Evolutionary conservation across 768 basidiomycete genomes (phyloP), one percentile per base, ranked within the genome.

Genomic region (Cubamyces lactineus): DNA sequence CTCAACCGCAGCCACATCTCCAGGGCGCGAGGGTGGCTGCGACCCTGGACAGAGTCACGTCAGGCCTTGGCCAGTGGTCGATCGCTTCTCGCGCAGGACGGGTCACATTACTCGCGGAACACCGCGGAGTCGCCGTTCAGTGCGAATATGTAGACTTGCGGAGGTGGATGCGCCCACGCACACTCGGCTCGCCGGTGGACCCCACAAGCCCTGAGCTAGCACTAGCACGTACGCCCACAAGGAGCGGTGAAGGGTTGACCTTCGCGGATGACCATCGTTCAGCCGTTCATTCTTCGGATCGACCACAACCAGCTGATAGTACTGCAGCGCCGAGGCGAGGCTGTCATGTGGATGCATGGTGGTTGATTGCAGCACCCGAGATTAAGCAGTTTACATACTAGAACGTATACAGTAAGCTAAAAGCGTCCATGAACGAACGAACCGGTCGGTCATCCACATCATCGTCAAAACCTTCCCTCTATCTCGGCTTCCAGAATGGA

Each of bases 401-500:
- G 34, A 43, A 34, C 45, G 57, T 48, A 51, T 58, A 57, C 62
- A 63, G 51, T 63, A 63, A 41, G 52, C 41, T 63, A 63, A 45
- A 45, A 53, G 40, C 38, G 62, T 57, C 61, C 62, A 34, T 51
- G 49, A 24, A 49, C 57, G 48, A 21, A 45, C 30, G 48, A 21
- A 45, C 30, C 17, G 19, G 34, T 41, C 34, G 45, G 23, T n/a
- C 34, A 30, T 42, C 48, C 40, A 34, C 34, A 34, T 23, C 17
- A 23, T 24, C 58, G 13, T 23, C 26, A 26, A 3, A 30, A 49
- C 6, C 48, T 48, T 26, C n/a, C 41, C 19, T 26, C 59, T 57
- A 64, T 30, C 63, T 42, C 43, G 63, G 63, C 63, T 58, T 60
- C 63, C 63, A 64, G 34, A 64, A 60, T 38, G 63, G 59, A 49